Conservation (phyloP, 345 rosid genomes). For the Hevea brasiliensis region DNA sequence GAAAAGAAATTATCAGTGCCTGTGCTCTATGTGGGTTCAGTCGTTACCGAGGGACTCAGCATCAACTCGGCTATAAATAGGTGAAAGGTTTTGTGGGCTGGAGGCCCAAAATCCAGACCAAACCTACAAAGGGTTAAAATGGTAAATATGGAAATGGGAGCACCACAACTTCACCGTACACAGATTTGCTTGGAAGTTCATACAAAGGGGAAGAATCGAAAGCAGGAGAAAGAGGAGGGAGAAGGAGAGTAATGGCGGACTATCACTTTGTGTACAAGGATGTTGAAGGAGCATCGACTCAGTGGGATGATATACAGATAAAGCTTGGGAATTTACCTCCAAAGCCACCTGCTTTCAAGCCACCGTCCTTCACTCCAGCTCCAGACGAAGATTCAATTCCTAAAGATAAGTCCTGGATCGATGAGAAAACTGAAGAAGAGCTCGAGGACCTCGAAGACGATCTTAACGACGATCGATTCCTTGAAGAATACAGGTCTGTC, state of each 20-base stretch:
- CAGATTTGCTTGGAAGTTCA: too few relatives aligned
- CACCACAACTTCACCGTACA: too few relatives aligned
- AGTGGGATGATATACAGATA: slow-evolving; percentile 98
- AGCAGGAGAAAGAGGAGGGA: neutral
- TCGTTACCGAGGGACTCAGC: neutral
- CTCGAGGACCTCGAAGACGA: slow-evolving; percentile 85
- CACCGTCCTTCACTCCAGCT: slow-evolving; percentile 71
- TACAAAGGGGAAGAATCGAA: neutral
- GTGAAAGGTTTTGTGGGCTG: neutral
- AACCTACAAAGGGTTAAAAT: neutral
- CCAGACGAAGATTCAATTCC: slow-evolving; percentile 63
- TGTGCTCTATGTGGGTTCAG: neutral
- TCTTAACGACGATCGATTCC: slow-evolving; percentile 89
- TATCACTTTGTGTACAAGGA: slow-evolving; percentile 96
- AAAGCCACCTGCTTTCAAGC: slow-evolving; percentile 87
- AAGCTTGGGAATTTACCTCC: slow-evolving; percentile 86
- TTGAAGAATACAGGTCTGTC: slow-evolving; percentile 74
- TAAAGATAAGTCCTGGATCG: slow-evolving; percentile 78
- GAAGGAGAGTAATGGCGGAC: slow-evolving; percentile 64
- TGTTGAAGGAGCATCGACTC: slow-evolving; percentile 92
- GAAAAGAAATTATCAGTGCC: neutral
- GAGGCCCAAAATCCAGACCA: slow-evolving; percentile 1
- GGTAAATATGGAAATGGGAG: neutral
- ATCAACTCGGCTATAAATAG: neutral
- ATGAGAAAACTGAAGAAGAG: slow-evolving; percentile 70